Evolutionary conservation across 768 basidiomycete species (phyloP).

Genomic region (Rossbeevera mucosa): DNA sequence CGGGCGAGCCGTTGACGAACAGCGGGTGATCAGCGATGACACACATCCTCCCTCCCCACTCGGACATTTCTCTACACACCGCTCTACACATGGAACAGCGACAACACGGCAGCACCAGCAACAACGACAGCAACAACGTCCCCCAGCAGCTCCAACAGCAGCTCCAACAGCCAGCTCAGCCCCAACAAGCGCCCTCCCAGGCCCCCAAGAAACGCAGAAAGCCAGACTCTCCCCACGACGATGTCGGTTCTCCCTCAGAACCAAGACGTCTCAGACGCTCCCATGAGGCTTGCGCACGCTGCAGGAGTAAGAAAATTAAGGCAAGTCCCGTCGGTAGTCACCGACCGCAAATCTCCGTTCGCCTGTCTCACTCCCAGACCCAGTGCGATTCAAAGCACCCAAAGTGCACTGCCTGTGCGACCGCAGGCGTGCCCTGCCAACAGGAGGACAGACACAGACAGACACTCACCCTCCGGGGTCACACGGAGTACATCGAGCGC

Average conservation of each 20-base stretch:
- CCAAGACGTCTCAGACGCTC: slow-evolving; percentile 80
- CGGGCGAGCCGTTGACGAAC: background rate
- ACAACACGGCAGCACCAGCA: slow-evolving; percentile 42
- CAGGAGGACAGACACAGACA: slow-evolving; percentile 87
- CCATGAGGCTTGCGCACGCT: slow-evolving; percentile 89
- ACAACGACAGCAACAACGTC: slow-evolving; percentile 26
- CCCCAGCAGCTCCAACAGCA: slow-evolving; percentile 25
- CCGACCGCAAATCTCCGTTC: slow-evolving; percentile 82
- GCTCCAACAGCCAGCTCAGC: slow-evolving; percentile 15
- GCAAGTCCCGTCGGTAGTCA: slow-evolving; percentile 61
- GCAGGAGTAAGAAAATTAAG: slow-evolving; percentile 97
- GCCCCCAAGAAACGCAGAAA: slow-evolving; percentile 57
- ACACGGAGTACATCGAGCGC: slow-evolving; percentile 77
- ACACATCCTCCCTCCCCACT: slow-evolving; percentile 45
- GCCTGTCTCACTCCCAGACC: slow-evolving; percentile 35
- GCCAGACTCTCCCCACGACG: slow-evolving; percentile 51
- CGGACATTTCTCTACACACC: slow-evolving; percentile 51
- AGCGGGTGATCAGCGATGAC: slow-evolving; percentile 36
- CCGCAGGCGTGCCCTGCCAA: slow-evolving; percentile 73
- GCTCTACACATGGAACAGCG: slow-evolving; percentile 67
- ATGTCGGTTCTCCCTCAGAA: slow-evolving; percentile 55
- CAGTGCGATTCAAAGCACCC: slow-evolving; percentile 92
- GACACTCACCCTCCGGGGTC: slow-evolving; percentile 79
- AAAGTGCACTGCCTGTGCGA: slow-evolving; percentile 78
- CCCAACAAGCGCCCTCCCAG: slow-evolving; percentile 32